Percentiles rank a stretch among this genome's conserved stretches.
These are phyloP conservation scores for Scheffersomyces lignicola DNA, from an alignment of 1,139 yeast species.

Conservation along the genomic window DNA sequence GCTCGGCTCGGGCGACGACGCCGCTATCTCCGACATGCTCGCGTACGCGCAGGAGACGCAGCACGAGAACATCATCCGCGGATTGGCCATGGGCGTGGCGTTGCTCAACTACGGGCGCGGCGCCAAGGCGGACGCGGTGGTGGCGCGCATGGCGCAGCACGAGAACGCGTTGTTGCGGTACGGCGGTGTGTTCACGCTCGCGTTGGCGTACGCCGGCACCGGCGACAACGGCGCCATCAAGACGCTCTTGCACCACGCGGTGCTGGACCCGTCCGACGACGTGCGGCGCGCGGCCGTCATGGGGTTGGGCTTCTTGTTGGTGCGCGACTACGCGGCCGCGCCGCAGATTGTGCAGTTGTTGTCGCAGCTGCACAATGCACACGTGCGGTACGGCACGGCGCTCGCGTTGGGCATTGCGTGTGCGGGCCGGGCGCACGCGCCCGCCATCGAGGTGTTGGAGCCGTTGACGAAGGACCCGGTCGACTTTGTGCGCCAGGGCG, in stretches of 20 bases:
- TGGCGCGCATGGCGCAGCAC: conserved; percentile 65
- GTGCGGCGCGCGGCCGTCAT: conserved; percentile 96
- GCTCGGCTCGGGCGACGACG: conserved; percentile 87
- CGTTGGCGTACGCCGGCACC: conserved; percentile 96
- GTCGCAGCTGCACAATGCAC: conserved; percentile 95
- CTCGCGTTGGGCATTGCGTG: conserved; percentile 96
- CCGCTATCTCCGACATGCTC: conserved; percentile 78
- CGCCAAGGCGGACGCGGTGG: conserved; percentile 73
- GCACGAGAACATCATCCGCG: conserved; percentile 93
- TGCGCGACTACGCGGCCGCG: conserved; percentile 89
- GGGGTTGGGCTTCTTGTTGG: conserved; percentile 87
- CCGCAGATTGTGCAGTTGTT: conserved; percentile 93
- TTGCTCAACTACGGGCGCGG: conserved; percentile 84
- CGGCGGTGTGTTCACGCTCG: conserved; percentile 94
- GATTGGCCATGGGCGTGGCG: conserved; percentile 87
- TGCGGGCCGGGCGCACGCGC: conserved; percentile 88
- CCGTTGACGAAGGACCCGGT: conserved; percentile 93
- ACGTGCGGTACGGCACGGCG: conserved; percentile 97
- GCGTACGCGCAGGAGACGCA: conserved; percentile 93
- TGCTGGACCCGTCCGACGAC: conserved; percentile 94
- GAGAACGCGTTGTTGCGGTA: conserved; percentile 87
- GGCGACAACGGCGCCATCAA: conserved; percentile 87
- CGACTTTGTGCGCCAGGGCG: conserved; percentile 98
- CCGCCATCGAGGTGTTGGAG: conserved; percentile 89
- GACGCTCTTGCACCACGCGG: conserved; percentile 86